phyloP scores from a whole-genome alignment of 2,329 filamentous ascomycete genomes.

The Raffaelea deltoideospora region DNA sequence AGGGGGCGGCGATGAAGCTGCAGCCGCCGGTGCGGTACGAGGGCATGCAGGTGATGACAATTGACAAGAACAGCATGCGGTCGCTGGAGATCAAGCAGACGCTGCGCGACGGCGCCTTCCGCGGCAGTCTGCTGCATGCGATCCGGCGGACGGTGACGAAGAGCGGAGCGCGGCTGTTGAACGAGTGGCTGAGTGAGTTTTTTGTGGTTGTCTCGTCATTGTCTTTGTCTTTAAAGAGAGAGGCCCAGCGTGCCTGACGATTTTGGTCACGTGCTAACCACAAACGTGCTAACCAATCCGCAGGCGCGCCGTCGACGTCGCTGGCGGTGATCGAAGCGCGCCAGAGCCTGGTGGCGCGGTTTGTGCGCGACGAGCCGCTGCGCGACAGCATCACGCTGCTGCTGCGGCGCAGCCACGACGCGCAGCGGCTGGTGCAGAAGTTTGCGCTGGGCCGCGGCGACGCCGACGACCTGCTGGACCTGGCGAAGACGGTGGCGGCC shows the following conservation, averaged over 20 bases:
- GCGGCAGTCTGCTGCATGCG: conserved; percentile 81
- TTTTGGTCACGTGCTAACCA: background rate
- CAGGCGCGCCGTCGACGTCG: conserved; percentile 67
- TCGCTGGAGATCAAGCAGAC: conserved; percentile 83
- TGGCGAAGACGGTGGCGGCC: conserved; percentile 67
- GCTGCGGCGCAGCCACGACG: conserved; percentile 66
- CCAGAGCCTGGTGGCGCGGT: conserved; percentile 65
- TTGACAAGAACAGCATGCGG: conserved; percentile 82
- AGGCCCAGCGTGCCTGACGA: no score
- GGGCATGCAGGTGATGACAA: conserved; percentile 64
- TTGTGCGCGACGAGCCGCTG: conserved; percentile 51
- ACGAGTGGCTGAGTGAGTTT: conserved; percentile 55
- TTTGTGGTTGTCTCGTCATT: background rate
- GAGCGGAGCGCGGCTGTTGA: conserved; percentile 71
- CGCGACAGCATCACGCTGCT: conserved; percentile 54
- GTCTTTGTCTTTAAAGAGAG: background rate
- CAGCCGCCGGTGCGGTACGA: conserved; percentile 67
- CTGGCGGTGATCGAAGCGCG: conserved; percentile 62
- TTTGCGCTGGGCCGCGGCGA: conserved; percentile 88
- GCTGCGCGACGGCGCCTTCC: conserved; percentile 60
- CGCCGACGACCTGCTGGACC: conserved; percentile 71
- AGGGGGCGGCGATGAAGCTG: conserved; percentile 64
- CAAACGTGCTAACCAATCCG: background rate
- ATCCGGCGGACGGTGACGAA: conserved; percentile 81
- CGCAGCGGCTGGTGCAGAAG: conserved; percentile 80